Evolutionary conservation across 768 basidiomycete genomes (phyloP), one percentile per base, ranked within the genome.

Genomic region (Tubosaeta brunneosetosa): DNA sequence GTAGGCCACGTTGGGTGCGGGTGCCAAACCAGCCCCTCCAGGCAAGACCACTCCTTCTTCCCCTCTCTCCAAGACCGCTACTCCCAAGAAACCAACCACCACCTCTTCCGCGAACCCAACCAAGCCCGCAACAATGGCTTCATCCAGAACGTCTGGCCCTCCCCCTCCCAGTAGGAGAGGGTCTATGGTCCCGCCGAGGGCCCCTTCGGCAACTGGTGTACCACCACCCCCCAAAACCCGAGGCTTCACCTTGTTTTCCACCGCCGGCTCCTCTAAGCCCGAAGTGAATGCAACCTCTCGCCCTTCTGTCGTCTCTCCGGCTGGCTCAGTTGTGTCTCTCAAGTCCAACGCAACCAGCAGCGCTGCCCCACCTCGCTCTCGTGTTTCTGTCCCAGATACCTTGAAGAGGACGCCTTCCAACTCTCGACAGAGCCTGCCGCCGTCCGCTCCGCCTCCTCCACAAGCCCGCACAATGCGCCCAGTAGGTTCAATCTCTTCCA

Each of bases 401-500:
- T 76, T 80, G 33, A 84, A 75, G 70, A 80, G 79, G 60, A 66
- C 79, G 7, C 69, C 70, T 33, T 58, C 72, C 25, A 67, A 71
- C 25, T 71, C 79, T 22, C 73, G 76, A 32, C 71, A 73, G 51
- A 81, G 71, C 60, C 53, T 79, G 34, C 60, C 72, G 12, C 61
- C 57, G 16, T 45, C 49, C 19, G 43, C 55, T 17, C 55, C 29
- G 16, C 59, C 69, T 19, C 60, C 66, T n/a, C 45, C 64, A 8
- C 63, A 72, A 13, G 51, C 78, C 26, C 79, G 73, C 50, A 55
- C 80, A 38, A 66, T 78, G 50, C 75, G 80, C 16, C 67, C 79
- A 27, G 61, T 80, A 36, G 71, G 75, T 25, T 90, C 88, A 13
- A 82, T 90, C 44, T 78, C 85, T n/a, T 88, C 88, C 9, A 83